phyloP scores from a whole-genome alignment of 805 yeast species.

The Ogataea paradorogensis region DNA sequence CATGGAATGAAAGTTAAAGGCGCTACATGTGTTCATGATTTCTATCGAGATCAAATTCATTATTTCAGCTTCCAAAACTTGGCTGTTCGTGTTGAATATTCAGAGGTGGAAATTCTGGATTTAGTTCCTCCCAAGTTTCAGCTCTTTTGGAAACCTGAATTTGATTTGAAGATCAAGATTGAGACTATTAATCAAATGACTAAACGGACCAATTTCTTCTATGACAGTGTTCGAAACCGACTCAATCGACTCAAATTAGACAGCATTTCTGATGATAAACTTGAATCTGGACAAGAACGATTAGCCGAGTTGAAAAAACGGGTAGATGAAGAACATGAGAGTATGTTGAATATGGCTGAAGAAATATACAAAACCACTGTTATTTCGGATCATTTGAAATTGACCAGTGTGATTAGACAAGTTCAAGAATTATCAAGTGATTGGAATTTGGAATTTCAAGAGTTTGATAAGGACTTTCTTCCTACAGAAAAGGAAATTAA shows the following conservation, averaged over 20 bases:
- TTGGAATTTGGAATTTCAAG: constrained; percentile 84
- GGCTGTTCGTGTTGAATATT: constrained; percentile 76
- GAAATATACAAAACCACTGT: constrained; percentile 51
- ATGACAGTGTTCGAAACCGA: constrained; percentile 67
- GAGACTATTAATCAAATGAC: constrained; percentile 55
- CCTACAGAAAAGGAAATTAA: constrained; percentile 94
- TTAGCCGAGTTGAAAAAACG: constrained; percentile 56
- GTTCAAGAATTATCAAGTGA: constrained; percentile 78
- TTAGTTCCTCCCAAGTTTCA: constrained; percentile 73
- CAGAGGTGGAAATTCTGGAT: constrained; percentile 72
- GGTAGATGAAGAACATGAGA: constrained; percentile 49
- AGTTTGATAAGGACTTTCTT: constrained; percentile 71
- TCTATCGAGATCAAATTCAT: constrained; percentile 75
- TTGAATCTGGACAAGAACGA: constrained; percentile 62
- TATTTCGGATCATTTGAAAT: constrained; percentile 63
- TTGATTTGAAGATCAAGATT: constrained; percentile 64
- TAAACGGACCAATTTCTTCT: constrained; percentile 56
- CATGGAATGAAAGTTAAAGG: constrained; percentile 56
- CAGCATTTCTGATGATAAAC: constrained; percentile 65
- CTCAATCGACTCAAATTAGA: constrained; percentile 77
- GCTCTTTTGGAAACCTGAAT: constrained; percentile 68
- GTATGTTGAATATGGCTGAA: constrained; percentile 44
- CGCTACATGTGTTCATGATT: constrained; percentile 70
- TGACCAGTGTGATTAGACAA: constrained; percentile 66
- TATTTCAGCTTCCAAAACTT: constrained; percentile 79